phyloP scores from a whole-genome alignment of 805 yeast species.

The Ogataea haglerorum region DNA sequence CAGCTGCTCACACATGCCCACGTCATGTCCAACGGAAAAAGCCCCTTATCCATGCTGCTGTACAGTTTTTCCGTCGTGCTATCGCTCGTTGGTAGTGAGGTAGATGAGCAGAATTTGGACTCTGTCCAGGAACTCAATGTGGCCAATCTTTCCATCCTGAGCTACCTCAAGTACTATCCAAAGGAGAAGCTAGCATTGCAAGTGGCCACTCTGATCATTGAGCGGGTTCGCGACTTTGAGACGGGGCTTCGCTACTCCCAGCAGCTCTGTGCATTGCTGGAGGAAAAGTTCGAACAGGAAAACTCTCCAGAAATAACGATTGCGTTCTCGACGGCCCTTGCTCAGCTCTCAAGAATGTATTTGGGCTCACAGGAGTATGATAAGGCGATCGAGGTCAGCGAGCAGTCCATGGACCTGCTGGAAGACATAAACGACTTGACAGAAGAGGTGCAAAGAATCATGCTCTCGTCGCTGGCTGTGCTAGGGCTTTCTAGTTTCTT shows the following conservation, averaged over 20 bases:
- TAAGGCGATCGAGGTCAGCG: conserved; percentile 58
- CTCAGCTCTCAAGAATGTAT: conserved; percentile 69
- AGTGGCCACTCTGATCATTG: conserved; percentile 55
- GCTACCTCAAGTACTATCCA: conserved; percentile 61
- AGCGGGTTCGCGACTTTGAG: conserved; percentile 63
- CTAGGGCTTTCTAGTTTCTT: conserved; percentile 74
- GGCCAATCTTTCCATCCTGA: conserved; percentile 64
- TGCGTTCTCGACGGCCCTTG: conserved; percentile 55
- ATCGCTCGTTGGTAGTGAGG: conserved; percentile 37
- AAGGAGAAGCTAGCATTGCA: conserved; percentile 54
- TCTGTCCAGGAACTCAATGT: conserved; percentile 63
- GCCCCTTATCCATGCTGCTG: conserved; percentile 64
- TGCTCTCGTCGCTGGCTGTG: conserved; percentile 61
- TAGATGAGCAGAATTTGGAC: conserved; percentile 51
- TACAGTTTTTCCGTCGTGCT: conserved; percentile 60
- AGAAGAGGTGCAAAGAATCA: conserved; percentile 31
- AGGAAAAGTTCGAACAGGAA: conserved; percentile 15
- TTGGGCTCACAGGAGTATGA: conserved; percentile 58
- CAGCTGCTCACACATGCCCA: conserved; percentile 74
- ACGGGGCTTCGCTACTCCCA: conserved; percentile 48
- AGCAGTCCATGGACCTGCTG: conserved; percentile 49
- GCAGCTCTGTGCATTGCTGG: conserved; percentile 43
- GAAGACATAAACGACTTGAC: conserved; percentile 37
- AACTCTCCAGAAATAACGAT: conserved; percentile 34
- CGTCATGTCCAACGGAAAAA: conserved; percentile 69